A percentile compares a stretch with the other conserved stretches of the same genome.
Evolutionary conservation across 169 alveolate species (phyloP).

Genomic region (Cryptosporidium bovis): DNA sequence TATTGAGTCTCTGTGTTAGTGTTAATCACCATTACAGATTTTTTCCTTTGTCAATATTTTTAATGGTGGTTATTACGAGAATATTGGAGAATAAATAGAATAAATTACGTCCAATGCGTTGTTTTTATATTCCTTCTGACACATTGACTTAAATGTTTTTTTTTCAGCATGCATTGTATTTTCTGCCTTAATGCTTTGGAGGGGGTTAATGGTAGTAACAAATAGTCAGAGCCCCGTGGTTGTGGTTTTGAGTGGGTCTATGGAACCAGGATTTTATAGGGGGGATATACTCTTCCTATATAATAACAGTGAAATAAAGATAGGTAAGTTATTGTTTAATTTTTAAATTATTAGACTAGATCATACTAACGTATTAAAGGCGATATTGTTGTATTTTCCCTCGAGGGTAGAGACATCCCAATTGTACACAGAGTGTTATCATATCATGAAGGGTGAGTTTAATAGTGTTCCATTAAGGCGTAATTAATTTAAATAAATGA

Average conservation of each 20-base stretch:
- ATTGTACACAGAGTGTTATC: conserved; percentile 93
- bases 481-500: neutral
- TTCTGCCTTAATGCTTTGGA: conserved; percentile 94
- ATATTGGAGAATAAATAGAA: neutral
- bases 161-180: conserved; percentile 71
- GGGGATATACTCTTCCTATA: conserved; percentile 93
- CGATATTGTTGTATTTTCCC: conserved; percentile 89
- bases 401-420: conserved; percentile 92
- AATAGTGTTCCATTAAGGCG: neutral
- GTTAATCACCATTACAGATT: too few species aligned
- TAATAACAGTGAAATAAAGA: conserved; percentile 74
- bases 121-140: neutral
- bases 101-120: neutral
- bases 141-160: neutral
- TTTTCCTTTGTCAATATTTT: too few species aligned
- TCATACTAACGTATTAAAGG: conserved; percentile 30
- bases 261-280: conserved; percentile 95
- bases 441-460: conserved; percentile 81
- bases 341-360: neutral
- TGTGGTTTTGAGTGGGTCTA: conserved; percentile 93
- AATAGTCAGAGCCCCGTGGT: conserved; percentile 92
- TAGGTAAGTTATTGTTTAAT: conserved; percentile 59
- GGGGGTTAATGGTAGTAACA: conserved; percentile 87
- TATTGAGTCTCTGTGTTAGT: neutral
- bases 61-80: neutral